Evolutionary conservation across 2,329 filamentous ascomycete species (phyloP).

Genomic region (Diaporthe aspalathi): DNA sequence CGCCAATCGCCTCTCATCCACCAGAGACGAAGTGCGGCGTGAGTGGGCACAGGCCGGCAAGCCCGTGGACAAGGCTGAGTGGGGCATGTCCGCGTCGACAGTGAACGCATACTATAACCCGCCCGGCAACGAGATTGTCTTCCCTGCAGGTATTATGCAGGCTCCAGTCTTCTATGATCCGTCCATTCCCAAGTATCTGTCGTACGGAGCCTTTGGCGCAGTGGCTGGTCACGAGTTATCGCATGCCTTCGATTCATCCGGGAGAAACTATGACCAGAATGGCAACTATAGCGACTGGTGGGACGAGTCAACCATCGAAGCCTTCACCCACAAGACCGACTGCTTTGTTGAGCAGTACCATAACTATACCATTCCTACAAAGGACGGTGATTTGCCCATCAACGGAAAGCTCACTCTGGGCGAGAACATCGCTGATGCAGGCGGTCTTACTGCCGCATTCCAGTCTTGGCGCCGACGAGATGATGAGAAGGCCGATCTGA

Average conservation of each 20-base stretch:
- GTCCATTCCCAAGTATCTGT: constrained; percentile 71
- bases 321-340: constrained; percentile 68
- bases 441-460: constrained; percentile 72
- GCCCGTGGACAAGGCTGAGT: constrained; percentile 69
- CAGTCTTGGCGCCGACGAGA: constrained; percentile 73
- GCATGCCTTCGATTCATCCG: constrained; percentile 76
- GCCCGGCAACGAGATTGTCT: constrained; percentile 74
- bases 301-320: constrained; percentile 68
- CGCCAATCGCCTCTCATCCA: constrained; percentile 64
- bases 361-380: constrained; percentile 68
- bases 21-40: constrained; percentile 57
- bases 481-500: constrained; percentile 59
- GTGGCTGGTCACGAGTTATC: constrained; percentile 77
- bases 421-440: constrained; percentile 79
- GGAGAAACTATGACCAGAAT: constrained; percentile 72
- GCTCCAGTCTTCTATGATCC: constrained; percentile 71
- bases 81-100: constrained; percentile 69
- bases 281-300: constrained; percentile 77
- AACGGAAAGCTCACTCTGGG: constrained; percentile 73
- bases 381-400: constrained; percentile 68
- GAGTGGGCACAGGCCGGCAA: constrained; percentile 70
- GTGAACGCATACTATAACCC: constrained; percentile 77
- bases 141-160: constrained; percentile 78
- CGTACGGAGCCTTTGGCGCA: constrained; percentile 76
- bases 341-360: constrained; percentile 78